Percentiles rank a stretch among this genome's conserved stretches.
These are phyloP conservation scores for Dentipellis sp. DNA, from an alignment of 768 basidiomycete genomes.

Conservation along the genomic window DNA sequence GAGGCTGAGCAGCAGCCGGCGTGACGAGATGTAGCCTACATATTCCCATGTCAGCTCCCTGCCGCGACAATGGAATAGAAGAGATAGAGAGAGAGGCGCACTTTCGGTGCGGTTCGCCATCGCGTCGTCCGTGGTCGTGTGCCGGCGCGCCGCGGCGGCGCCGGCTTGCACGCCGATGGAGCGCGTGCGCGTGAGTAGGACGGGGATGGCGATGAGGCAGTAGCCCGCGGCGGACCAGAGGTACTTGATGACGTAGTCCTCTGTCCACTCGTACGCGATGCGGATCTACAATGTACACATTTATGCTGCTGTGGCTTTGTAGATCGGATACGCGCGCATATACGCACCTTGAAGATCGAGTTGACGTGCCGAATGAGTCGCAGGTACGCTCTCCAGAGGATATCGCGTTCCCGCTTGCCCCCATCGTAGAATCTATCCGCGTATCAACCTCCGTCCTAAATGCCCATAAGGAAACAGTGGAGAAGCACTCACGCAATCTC, in stretches of 20 bases:
- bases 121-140: constrained; percentile 18
- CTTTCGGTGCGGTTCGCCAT: constrained; percentile 45
- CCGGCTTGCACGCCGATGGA: constrained; percentile 17
- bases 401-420: constrained; percentile 71
- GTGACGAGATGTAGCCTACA: constrained; percentile 84
- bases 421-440: constrained; percentile 80
- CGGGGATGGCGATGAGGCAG: constrained; percentile 82
- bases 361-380: constrained; percentile 84
- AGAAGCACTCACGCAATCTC: constrained; percentile 69
- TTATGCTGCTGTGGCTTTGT: neutral
- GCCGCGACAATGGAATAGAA: neutral
- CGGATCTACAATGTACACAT: constrained; percentile 45
- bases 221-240: constrained; percentile 93
- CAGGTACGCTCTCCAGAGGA: constrained; percentile 70
- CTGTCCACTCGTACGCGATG: constrained; percentile 91
- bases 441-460: neutral
- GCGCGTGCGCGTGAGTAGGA: constrained; percentile 57
- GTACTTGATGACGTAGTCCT: constrained; percentile 96
- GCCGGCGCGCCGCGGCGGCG: constrained; percentile 1
- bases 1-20: constrained; percentile 84
- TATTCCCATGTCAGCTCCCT: neutral
- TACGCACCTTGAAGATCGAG: constrained; percentile 73
- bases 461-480: neutral
- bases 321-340: no score
- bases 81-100: constrained; percentile 13